Evolutionary conservation across 139 green algal species (phyloP), one percentile per base, ranked within the genome.

Genomic region (Ettlia oleoabundans): DNA sequence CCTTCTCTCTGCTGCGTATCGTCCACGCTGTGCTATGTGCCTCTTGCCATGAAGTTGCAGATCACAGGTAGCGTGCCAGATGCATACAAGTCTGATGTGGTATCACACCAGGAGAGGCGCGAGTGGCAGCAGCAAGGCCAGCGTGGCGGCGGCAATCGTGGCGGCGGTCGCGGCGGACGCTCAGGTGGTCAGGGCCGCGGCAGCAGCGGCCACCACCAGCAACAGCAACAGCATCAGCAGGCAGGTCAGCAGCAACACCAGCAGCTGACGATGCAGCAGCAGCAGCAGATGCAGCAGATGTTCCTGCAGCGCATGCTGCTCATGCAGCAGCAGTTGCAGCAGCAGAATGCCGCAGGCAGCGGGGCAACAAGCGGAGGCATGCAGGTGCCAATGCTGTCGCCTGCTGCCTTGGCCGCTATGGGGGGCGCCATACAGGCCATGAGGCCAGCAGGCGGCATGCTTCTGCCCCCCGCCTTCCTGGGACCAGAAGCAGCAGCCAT

Each of bases 211-310:
- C 21, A 9, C 22, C 33, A 51, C 35, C 10, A 42, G 1, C 69
- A 35, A 7, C 43, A 24, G 32, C 65, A 51, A 32, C 65, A 68
- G 8, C 51, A 21, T 8, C 76, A 64, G 32, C 43, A 21, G 43
- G 43, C 41, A 18, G n/a, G 22, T 42, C 71, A 47, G 30, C 71
- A 68, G 32, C 71, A 22, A n/a, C 71, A 68, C n/a, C 51, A 67
- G 43, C 76, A 76, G 51, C 66, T 51, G 33, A 13, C 43, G n/a
- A n/a, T n/a, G n/a, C 63, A 68, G 64, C 63, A 73, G 52, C 43
- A 75, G 67, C 40, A 55, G 38, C 21, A 28, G 40, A 52, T 75
- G 38, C 67, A 75, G 69, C 69, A 76, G 69, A 76, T 76, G 69
- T 62, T 38, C 41, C 38, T 76, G 69, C 69, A 63, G 41, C 69